Evolutionary conservation across 441 rosid genomes (phyloP), one percentile per base, ranked within the genome.

Genomic region (Aquilaria agallochum): DNA sequence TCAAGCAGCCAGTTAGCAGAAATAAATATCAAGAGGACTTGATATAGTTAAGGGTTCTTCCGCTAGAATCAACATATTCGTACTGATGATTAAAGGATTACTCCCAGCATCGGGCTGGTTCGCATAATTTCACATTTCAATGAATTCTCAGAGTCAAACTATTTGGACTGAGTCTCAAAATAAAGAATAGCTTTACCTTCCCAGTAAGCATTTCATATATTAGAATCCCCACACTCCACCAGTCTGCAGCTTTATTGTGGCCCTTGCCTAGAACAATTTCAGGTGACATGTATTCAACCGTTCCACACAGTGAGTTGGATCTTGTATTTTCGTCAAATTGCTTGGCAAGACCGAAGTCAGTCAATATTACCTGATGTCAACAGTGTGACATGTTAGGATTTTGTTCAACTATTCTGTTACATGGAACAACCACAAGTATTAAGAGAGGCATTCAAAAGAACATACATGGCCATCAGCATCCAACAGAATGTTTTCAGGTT

Each of bases 401-500:
- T 58, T 50, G 30, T 30, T 12, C 40, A 11, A 8, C 11, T 12
- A 14, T n/a, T 7, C 2, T 11, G 32, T 20, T 14, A 14, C 11
- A 33, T 50, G 48, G 2, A 5, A 33, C 27, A 11, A 40, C 11
- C n/a, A 14, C 31, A 44, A 31, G 46, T 50, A 46, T 55, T 60
- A 12, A 59, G 11, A 53, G 46, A 62, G 60, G 42, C 56, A 56
- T 63, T 20, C 31, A 53, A 68, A 56, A 64, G 76, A 45, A 59
- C 49, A 62, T 83, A 92, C 96, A 66, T 92, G 97, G 58, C 96
- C 96, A 56, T 92, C 95, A 5, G 75, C 78, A 71, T 81, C 95
- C 76, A 92, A 60, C 12, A 92, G 83, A 68, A 92, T 82, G 64
- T 92, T 92, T 77, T 92, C 97, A 14, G 96, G 97, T 71, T 92